These are phyloP conservation scores for Sporothrix pseudoabietina DNA, from an alignment of 2,329 filamentous ascomycete species.

Conservation along the genomic window DNA sequence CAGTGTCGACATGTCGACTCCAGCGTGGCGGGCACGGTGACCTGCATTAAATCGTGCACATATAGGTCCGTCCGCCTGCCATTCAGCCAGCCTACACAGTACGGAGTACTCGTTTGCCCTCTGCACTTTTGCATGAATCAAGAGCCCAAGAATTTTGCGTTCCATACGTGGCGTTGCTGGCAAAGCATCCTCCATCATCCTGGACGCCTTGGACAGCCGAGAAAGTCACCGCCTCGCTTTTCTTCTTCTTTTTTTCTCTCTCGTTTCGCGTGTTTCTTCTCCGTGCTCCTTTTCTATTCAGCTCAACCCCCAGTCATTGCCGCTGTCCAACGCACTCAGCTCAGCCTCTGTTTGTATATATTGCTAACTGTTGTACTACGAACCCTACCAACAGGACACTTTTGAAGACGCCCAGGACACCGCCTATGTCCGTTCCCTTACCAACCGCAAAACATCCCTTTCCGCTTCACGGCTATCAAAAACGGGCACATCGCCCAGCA, in stretches of 20 bases:
- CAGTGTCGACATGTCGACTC: neutral
- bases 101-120: neutral
- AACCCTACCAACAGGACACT: slow-evolving; percentile 57
- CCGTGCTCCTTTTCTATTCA: neutral
- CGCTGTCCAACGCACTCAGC: neutral
- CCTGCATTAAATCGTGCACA: slow-evolving; percentile 25
- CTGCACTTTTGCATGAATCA: slow-evolving; percentile 17
- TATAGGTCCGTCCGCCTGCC: slow-evolving; percentile 1
- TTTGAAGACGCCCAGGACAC: slow-evolving; percentile 83
- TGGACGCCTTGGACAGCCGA: neutral
- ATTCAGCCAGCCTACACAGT: neutral
- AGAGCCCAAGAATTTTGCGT: slow-evolving; percentile 11
- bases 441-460: slow-evolving; percentile 49
- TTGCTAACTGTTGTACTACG: slow-evolving; percentile 26
- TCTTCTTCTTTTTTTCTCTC: neutral
- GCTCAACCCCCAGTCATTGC: neutral
- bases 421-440: slow-evolving; percentile 65
- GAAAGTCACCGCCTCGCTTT: slow-evolving; percentile 21
- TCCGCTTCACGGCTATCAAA: slow-evolving; percentile 37
- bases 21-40: slow-evolving; percentile 19
- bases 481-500: slow-evolving; percentile 35
- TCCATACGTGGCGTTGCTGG: slow-evolving; percentile 26
- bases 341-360: slow-evolving; percentile 8
- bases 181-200: neutral
- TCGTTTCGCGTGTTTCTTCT: neutral